phyloP scores from a whole-genome alignment of 1,284 basidiomycete species.

The Hypsizygus ulmarius region DNA sequence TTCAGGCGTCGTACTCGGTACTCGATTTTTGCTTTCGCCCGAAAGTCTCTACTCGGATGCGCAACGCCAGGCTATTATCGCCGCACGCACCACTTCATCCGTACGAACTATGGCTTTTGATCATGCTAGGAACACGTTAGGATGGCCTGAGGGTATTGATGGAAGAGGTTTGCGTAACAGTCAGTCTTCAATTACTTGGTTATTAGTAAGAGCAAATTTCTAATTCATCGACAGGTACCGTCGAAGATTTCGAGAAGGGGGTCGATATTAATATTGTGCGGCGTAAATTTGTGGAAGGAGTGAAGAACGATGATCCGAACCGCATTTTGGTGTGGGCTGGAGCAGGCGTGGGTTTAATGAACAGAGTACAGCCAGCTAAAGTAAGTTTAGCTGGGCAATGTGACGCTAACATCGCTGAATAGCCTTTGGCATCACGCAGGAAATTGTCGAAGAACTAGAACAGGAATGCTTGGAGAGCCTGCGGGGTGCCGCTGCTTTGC shows the following conservation, averaged over 20 bases:
- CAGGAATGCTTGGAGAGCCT: constrained; percentile 40
- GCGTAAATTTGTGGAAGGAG: constrained; percentile 43
- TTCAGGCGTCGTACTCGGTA: constrained; percentile 65
- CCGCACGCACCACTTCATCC: constrained; percentile 47
- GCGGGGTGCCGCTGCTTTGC: constrained; percentile 13
- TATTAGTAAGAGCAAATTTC: constrained; percentile 3
- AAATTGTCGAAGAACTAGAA: constrained; percentile 49
- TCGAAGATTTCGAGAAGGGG: constrained; percentile 56
- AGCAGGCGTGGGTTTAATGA: constrained; percentile 59
- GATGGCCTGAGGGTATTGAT: constrained; percentile 68
- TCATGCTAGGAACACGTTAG: constrained; percentile 51
- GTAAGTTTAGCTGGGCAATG: constrained; percentile 32
- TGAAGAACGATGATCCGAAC: constrained; percentile 41
- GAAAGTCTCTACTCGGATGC: constrained; percentile 59
- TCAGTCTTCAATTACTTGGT: constrained; percentile 20
- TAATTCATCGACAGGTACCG: constrained; percentile 38
- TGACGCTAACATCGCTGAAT: neutral
- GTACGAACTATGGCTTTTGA: constrained; percentile 70
- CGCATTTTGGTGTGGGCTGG: constrained; percentile 71
- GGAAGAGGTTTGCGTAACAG: constrained; percentile 59
- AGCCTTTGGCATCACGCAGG: constrained; percentile 23
- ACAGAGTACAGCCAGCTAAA: constrained; percentile 52
- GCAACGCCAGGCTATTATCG: constrained; percentile 55
- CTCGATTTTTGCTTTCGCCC: constrained; percentile 66
- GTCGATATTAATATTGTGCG: constrained; percentile 43